phyloP scores from a whole-genome alignment of 2,329 filamentous ascomycete genomes.

The Cladosporium sp. region DNA sequence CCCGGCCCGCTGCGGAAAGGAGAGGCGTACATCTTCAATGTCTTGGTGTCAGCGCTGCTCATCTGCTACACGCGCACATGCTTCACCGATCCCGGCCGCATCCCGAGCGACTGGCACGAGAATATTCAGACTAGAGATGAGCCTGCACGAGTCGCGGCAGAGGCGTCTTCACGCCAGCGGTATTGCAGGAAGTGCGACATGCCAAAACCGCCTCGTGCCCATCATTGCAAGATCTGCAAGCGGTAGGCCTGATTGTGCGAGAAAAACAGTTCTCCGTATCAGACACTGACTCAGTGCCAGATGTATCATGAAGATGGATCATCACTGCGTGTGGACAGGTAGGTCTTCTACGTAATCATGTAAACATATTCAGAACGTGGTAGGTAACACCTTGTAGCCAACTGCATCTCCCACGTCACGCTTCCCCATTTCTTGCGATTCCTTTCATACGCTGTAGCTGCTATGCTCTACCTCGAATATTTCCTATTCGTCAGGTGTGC shows the following conservation, averaged over 20 bases:
- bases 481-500: constrained; percentile 58
- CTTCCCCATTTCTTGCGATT: constrained; percentile 82
- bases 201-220: constrained; percentile 70
- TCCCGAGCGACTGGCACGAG: constrained; percentile 44
- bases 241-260: constrained; percentile 41
- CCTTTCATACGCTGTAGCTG: constrained; percentile 62
- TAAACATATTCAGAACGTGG: constrained; percentile 13
- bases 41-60: constrained; percentile 60
- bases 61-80: constrained; percentile 66
- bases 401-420: constrained; percentile 77
- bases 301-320: constrained; percentile 74
- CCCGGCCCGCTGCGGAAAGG: constrained; percentile 55
- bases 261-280: neutral
- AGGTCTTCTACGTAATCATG: constrained; percentile 12
- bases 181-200: constrained; percentile 76
- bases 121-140: constrained; percentile 24
- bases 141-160: constrained; percentile 16
- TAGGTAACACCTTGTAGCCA: constrained; percentile 41
- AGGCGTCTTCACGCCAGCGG: constrained; percentile 32
- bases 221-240: constrained; percentile 74
- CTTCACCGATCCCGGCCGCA: constrained; percentile 53
- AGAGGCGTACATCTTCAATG: constrained; percentile 63
- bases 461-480: constrained; percentile 58
- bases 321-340: constrained; percentile 79
- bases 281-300: constrained; percentile 6